A percentile compares a stretch with the other conserved stretches of the same genome.
Evolutionary conservation across 1,284 basidiomycete genomes (phyloP).

Genomic region (Papiliotrema terrestris): DNA sequence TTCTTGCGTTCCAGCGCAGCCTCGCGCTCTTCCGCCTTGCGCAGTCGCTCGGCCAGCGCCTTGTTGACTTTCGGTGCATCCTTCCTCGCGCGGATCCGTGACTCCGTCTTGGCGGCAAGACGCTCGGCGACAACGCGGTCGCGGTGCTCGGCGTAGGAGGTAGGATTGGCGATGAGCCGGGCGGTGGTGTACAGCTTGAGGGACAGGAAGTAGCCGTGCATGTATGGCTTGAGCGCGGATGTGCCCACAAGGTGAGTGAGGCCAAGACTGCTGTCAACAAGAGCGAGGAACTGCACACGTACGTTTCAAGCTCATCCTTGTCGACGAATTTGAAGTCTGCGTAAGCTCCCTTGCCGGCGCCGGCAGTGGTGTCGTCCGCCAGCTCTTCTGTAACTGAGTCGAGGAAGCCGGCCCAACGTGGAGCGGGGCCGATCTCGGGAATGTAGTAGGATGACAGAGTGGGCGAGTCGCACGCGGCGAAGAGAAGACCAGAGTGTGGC

Average conservation of each 20-base stretch:
- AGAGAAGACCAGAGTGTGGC: constrained; percentile 75
- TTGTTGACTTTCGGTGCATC: constrained; percentile 78
- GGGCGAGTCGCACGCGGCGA: constrained; percentile 89
- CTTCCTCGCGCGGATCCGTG: constrained; percentile 79
- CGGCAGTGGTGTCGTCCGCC: constrained; percentile 68
- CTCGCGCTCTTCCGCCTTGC: constrained; percentile 67
- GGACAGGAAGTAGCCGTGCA: constrained; percentile 98
- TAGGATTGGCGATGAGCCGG: constrained; percentile 91
- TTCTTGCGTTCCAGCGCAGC: constrained; percentile 62
- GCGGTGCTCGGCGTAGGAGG: constrained; percentile 89
- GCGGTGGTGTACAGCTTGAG: constrained; percentile 95
- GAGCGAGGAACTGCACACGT: constrained; percentile 40
- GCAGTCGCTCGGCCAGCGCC: constrained; percentile 79
- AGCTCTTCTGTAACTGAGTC: constrained; percentile 98
- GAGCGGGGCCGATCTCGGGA: constrained; percentile 92
- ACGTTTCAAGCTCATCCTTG: constrained; percentile 78
- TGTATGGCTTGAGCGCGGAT: constrained; percentile 93
- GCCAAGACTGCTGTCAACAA: constrained; percentile 55
- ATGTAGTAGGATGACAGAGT: constrained; percentile 90
- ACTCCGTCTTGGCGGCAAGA: constrained; percentile 89
- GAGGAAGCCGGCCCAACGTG: constrained; percentile 94
- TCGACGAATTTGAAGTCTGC: constrained; percentile 99
- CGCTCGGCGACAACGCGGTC: constrained; percentile 82
- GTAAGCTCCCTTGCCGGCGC: constrained; percentile 58
- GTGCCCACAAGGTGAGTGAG: constrained; percentile 92